Base-by-base conservation (phyloP, 129 eudicot genomes). In the Flaveria trinervia region DNA sequence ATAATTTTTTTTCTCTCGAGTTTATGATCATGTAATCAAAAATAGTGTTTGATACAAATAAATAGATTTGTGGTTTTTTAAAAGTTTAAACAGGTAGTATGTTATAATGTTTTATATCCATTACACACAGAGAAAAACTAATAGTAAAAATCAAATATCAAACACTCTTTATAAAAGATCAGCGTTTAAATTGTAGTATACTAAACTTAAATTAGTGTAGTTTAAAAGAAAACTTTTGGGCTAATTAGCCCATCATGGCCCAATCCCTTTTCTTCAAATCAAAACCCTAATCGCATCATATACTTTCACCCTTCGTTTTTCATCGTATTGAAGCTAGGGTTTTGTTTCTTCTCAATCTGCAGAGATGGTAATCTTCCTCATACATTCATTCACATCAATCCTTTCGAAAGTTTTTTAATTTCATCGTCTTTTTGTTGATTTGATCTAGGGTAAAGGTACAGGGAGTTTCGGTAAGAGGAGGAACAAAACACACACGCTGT, bases 401-500 rank as follows among this genome's bases (percentile, higher is more conserved):
- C 74, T 2, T 20, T 44, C 26, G 60, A 41, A 65, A 52, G 0
- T 26, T 1, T 20, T 1, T 30, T 70, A 12, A 55, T 7, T 30
- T 70, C 33, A 14, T n/a, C 12, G 39, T 25, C 17, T 73, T 25
- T 26, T 16, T 43, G 51, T 33, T 76, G 54, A 5, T 66, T 65
- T 64, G 48, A 61, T 49, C 48, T 46, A 84, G 87, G 80, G 82
- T 22, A 84, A 84, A 76, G 87, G 87, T 71, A 84, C 87, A 71
- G 87, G 87, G 16, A 84, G 87, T 49, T 84, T 84, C 28, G 87
- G 87, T 52, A 84, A 84, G 81, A 84, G 87, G 79, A 80, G 87
- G 84, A 84, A 84, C 84, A 84, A 84, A 71, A 84, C 84, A 71
- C 87, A 84, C 84, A 84, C 87, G 39, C 79, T 84, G 76, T 84